Conservation (phyloP, 2,329 filamentous ascomycete genomes). For the Knufia fluminis region DNA sequence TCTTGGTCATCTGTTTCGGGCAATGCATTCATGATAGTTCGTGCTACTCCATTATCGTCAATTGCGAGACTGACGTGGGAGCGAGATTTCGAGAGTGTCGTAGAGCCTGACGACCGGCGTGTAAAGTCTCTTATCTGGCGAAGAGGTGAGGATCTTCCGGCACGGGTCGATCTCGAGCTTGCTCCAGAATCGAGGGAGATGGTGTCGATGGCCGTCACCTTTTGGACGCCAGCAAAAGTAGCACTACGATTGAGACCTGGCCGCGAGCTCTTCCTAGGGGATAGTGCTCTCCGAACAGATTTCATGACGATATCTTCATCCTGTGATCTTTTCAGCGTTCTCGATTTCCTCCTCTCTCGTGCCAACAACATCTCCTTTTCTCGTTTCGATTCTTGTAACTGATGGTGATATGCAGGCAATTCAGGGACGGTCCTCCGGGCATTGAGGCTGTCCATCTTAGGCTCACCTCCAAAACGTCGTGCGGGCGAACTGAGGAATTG, state of each 20-base stretch:
- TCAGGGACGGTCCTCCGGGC: constrained; percentile 19
- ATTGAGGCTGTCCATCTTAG: constrained; percentile 1
- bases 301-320: constrained; percentile 24
- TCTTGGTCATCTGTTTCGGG: constrained; percentile 27
- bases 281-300: constrained; percentile 18
- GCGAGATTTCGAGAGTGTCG: constrained; percentile 18
- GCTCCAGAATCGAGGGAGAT: constrained; percentile 28
- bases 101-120: neutral
- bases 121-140: constrained; percentile 9
- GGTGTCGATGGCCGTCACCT: constrained; percentile 25
- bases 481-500: constrained; percentile 42
- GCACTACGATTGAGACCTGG: constrained; percentile 33
- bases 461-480: constrained; percentile 36
- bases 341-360: constrained; percentile 25
- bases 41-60: constrained; percentile 40
- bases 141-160: constrained; percentile 35
- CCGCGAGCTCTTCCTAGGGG: constrained; percentile 21
- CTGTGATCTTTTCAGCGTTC: constrained; percentile 24
- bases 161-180: constrained; percentile 34
- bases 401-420: constrained; percentile 40
- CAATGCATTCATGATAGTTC: constrained; percentile 29
- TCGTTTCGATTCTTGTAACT: constrained; percentile 39
- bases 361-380: constrained; percentile 25
- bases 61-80: constrained; percentile 37
- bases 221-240: constrained; percentile 32